Evolutionary conservation across 306 rosid species (phyloP).

Genomic region (Ziziphus jujuba): DNA sequence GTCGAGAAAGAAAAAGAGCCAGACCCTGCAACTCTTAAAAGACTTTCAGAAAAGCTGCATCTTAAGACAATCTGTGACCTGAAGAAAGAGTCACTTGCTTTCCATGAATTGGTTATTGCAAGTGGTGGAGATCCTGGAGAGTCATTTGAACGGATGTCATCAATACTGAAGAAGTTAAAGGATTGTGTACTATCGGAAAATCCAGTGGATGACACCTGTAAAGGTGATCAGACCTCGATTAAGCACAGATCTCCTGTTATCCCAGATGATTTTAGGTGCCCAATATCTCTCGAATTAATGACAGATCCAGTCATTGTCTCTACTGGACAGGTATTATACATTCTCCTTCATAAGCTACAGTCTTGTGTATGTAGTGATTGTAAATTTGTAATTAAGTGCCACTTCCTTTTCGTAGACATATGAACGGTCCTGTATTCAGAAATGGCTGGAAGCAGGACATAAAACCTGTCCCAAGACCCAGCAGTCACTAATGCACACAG

Average conservation of each 20-base stretch:
- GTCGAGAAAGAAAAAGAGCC: conserved; percentile 67
- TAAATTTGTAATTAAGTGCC: conserved; percentile 11
- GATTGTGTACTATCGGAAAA: conserved; percentile 58
- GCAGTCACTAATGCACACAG: conserved; percentile 79
- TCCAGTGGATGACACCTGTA: conserved; percentile 47
- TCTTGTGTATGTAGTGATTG: background rate
- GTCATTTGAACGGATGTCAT: conserved; percentile 52
- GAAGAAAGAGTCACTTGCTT: conserved; percentile 74
- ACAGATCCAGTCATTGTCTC: conserved; percentile 96
- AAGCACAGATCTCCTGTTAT: conserved; percentile 95
- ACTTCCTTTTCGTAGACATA: conserved; percentile 68
- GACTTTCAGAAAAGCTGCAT: conserved; percentile 83
- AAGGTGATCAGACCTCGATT: conserved; percentile 45
- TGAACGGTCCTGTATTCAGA: conserved; percentile 90
- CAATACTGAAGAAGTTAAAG: conserved; percentile 68
- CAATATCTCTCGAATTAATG: conserved; percentile 94
- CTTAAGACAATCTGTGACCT: conserved; percentile 68
- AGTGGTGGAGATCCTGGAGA: conserved; percentile 56
- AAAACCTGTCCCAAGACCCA: conserved; percentile 96
- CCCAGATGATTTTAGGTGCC: conserved; percentile 97
- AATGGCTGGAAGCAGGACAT: conserved; percentile 97
- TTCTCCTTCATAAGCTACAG: conserved; percentile 6
- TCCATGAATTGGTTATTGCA: conserved; percentile 65
- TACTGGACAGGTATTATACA: conserved; percentile 85
- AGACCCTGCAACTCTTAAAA: conserved; percentile 58